Evolutionary conservation across 1,139 yeast genomes (phyloP), one percentile per base, ranked within the genome.

Genomic region (Magnusiomyces paraingens): DNA sequence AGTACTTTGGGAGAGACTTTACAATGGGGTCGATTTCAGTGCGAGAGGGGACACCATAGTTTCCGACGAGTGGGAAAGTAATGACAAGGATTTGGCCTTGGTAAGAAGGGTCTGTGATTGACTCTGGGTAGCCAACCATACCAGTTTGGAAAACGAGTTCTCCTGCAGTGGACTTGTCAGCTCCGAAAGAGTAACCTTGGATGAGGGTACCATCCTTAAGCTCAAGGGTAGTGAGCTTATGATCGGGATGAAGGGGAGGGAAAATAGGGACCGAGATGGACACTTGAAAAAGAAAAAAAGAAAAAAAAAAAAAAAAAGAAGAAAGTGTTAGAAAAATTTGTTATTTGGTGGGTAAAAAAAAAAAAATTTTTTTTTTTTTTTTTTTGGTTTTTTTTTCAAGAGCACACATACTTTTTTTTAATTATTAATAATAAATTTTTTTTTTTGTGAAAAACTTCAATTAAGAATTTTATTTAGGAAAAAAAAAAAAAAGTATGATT

Each of bases 91-190:
- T 91, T 75, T 94, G 99, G 61, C 99, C 99, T 69, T 88, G 94
- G 72, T 94, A 94, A 51, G 99, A 93, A 60, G 99, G 99, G 74
- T 94, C 99, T 52, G 99, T 91, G 70, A 94, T 82, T 58, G 98
- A 85, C 73, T 94, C 99, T 49, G 99, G 99, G 72, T 94, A 94
- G 61, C 99, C 99, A 64, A 93, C 99, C 99, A 94, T 94, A 77
- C 99, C 99, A 60, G 99, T 94, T 75, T 93, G 99, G 82, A 94
- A 94, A 60, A 94, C 99, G 68, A 93, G 82, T 76, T 94, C 99
- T 79, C 99, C 99, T 57, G 99, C 95, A 56, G 84, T 83, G 39
- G 93, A 74, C 58, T 78, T 82, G 59, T 85, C 85, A 56, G 99
- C 97, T 77, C 99, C 99, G 65, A 94, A 94, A 22, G 99, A 91